Evolutionary conservation across 345 rosid genomes (phyloP).

Genomic region (Citrus sinensis): DNA sequence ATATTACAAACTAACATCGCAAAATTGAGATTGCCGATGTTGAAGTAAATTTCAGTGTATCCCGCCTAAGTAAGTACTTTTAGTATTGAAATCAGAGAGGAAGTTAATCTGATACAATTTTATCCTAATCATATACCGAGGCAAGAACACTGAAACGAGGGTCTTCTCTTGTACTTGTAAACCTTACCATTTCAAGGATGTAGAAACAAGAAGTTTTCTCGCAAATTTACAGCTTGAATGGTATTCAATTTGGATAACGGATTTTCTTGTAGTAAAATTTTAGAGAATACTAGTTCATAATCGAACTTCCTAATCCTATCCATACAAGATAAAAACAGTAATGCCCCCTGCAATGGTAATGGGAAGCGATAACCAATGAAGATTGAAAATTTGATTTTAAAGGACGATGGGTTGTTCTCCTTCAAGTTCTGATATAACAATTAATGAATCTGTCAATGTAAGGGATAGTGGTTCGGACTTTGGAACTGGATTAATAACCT

Average conservation of each 20-base stretch:
- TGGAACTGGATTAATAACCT: constrained; percentile 78
- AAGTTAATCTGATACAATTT: background rate
- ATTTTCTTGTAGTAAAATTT: background rate
- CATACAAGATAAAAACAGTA: background rate
- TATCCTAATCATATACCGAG: background rate
- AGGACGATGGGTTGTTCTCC: constrained; percentile 55
- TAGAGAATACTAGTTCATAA: background rate
- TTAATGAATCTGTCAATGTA: constrained; percentile 54
- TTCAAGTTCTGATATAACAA: constrained; percentile 93
- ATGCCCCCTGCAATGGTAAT: constrained; percentile 6
- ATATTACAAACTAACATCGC: background rate
- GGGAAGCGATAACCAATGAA: background rate
- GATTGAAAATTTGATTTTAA: background rate
- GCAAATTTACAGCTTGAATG: background rate
- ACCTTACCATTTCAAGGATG: background rate
- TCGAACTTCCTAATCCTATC: background rate
- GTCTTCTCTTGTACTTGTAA: background rate
- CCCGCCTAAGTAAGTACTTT: background rate
- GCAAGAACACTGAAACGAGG: background rate
- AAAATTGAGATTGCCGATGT: background rate
- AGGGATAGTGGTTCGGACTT: constrained; percentile 65
- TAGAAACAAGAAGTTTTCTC: background rate
- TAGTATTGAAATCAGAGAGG: background rate
- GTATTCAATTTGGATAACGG: background rate
- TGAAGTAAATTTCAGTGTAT: background rate